Conservation (phyloP, 2,329 filamentous ascomycete species). For the Endothia cerciana region DNA sequence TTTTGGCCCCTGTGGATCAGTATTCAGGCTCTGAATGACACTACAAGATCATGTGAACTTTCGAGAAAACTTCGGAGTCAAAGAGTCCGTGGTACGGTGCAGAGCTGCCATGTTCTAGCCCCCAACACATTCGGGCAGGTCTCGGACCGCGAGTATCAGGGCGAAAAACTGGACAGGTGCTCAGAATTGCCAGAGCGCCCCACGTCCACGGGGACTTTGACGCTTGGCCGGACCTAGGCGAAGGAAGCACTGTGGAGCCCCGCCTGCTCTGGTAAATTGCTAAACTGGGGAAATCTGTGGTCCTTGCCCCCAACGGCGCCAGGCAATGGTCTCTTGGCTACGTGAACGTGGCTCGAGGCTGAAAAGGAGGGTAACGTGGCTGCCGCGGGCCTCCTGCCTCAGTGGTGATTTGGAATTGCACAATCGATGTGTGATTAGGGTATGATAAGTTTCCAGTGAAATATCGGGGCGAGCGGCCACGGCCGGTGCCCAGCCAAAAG, state of each 20-base stretch:
- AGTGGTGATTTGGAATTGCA: not conserved
- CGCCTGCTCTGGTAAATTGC: constrained; percentile 14
- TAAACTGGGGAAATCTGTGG: constrained; percentile 27
- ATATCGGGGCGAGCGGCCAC: not conserved
- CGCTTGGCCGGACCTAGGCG: constrained; percentile 16
- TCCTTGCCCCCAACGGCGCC: constrained; percentile 7
- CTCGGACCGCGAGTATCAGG: constrained; percentile 28
- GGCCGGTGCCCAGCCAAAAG: not conserved
- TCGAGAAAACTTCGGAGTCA: not conserved
- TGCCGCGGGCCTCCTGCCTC: not conserved
- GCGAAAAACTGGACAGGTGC: constrained; percentile 26
- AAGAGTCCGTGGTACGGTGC: not conserved
- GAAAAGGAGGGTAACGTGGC: not conserved
- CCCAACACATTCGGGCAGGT: constrained; percentile 24
- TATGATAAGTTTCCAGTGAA: not conserved
- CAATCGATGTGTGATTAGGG: not conserved
- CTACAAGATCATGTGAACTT: not conserved
- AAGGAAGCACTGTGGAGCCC: constrained; percentile 23
- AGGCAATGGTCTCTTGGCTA: not conserved
- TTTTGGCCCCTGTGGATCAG: not conserved
- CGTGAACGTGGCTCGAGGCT: not conserved
- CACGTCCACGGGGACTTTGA: constrained; percentile 17
- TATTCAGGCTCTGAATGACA: not conserved
- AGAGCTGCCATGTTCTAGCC: constrained; percentile 11
- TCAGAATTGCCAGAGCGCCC: constrained; percentile 17